These are phyloP conservation scores for Aspergillus chevalieri DNA, from an alignment of 2,329 filamentous ascomycete genomes.

Conservation along the genomic window DNA sequence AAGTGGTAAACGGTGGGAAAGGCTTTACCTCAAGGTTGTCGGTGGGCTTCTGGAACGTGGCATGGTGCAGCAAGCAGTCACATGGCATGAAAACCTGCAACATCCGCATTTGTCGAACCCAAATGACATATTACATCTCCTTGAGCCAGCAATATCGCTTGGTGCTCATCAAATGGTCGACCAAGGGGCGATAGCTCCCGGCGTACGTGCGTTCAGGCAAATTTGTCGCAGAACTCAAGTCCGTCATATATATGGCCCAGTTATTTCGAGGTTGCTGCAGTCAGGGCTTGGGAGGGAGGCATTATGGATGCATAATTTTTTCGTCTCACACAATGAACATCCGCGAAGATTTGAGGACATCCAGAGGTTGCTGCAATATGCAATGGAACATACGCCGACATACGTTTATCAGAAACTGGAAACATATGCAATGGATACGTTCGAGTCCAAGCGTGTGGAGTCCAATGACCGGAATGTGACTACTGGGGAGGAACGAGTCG, in stretches of 20 bases:
- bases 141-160: conserved; percentile 22
- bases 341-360: conserved; percentile 34
- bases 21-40: conserved; percentile 34
- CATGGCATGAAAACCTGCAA: conserved; percentile 35
- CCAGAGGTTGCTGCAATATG: conserved; percentile 36
- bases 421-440: conserved; percentile 15
- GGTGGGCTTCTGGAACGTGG: conserved; percentile 28
- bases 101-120: conserved; percentile 23
- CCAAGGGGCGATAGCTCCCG: conserved; percentile 12
- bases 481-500: not conserved
- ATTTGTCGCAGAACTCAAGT: conserved; percentile 36
- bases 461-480: conserved; percentile 8
- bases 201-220: conserved; percentile 32
- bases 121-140: conserved; percentile 24
- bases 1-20: conserved; percentile 33
- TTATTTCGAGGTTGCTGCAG: conserved; percentile 38
- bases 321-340: conserved; percentile 38
- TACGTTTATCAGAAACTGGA: conserved; percentile 19
- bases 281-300: conserved; percentile 34
- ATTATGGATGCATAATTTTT: conserved; percentile 42
- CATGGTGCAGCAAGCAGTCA: conserved; percentile 23
- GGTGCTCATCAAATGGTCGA: conserved; percentile 13
- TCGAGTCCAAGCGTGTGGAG: conserved; percentile 5
- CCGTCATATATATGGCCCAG: conserved; percentile 38
- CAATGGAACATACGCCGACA: conserved; percentile 25